Percentiles rank a stretch among this genome's conserved stretches.
Conservation (phyloP, 306 rosid species). For the Sophora flavescens region DNA sequence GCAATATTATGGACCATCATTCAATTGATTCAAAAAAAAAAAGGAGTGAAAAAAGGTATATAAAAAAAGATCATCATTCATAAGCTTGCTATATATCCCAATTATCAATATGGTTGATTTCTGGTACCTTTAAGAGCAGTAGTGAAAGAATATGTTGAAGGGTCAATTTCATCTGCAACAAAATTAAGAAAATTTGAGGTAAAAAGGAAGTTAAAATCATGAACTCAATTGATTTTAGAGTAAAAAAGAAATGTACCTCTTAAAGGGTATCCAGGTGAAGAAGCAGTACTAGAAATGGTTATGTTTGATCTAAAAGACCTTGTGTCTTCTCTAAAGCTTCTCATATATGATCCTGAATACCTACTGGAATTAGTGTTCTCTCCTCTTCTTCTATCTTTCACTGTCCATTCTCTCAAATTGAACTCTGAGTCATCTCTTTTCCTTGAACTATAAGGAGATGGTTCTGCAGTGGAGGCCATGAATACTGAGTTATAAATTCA, state of each 20-base stretch:
- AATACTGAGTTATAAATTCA: constrained; percentile 12
- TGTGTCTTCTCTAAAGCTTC: constrained; percentile 89
- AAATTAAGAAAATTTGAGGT: not conserved
- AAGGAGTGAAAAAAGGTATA: not conserved
- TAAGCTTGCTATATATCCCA: not conserved
- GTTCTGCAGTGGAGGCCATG: constrained; percentile 60
- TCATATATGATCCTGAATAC: constrained; percentile 80
- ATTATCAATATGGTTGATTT: constrained; percentile 28
- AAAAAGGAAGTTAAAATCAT: constrained; percentile 1
- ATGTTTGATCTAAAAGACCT: constrained; percentile 83
- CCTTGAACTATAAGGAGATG: constrained; percentile 53
- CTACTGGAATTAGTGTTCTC: constrained; percentile 75
- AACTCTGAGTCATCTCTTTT: constrained; percentile 75
- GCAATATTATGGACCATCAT: constrained; percentile 49
- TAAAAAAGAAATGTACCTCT: constrained; percentile 58
- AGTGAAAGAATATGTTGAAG: constrained; percentile 89
- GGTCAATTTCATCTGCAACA: constrained; percentile 88
- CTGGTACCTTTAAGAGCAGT: constrained; percentile 81
- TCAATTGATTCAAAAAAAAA: constrained; percentile 11
- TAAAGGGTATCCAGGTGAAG: constrained; percentile 85
- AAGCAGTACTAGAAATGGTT: constrained; percentile 85
- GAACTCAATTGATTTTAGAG: constrained; percentile 6
- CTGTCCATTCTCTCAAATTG: constrained; percentile 71
- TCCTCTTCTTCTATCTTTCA: constrained; percentile 58
- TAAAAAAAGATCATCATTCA: not conserved